Base-by-base conservation (phyloP, 495 filamentous ascomycete genomes). In the Tricharina praecox region DNA sequence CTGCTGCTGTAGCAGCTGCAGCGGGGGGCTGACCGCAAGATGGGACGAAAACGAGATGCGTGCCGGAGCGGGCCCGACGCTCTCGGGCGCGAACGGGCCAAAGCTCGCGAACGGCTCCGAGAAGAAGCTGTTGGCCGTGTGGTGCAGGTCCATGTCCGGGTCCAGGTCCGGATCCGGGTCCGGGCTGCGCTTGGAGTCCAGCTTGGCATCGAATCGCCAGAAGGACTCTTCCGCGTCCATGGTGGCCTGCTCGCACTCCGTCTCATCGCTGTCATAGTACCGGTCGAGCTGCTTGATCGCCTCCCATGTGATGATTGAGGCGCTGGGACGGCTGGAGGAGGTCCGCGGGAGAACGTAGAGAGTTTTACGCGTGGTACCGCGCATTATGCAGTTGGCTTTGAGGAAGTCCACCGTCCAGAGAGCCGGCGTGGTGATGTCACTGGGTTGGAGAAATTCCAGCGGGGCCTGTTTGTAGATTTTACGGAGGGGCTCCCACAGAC, bases 381-480 rank as follows among this genome's bases (percentile, higher is more conserved):
- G 43, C 55, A 58, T 58, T 16, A 54, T 46, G 23, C 55, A 59
- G 20, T 47, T 57, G 9, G 45, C 55, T n/a, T 50, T 53, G 24
- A 85, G 63, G 41, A 82, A 84, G 4, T 74, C 67, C 9, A 73
- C 73, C 32, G 74, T 74, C 80, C 80, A 85, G 3, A 75, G 64
- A 3, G 73, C 70, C 3, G 76, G 69, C 3, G 75, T 80, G 19
- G 76, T 62, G 71, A 82, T 76, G 58, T 85, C 80, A 1, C 73
- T 64, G 1, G 68, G 67, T 19, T 66, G 66, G 15, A 85, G 68
- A 52, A 81, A 84, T 5, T 73, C 73, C 1, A 85, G 67, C 9
- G 69, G 66, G 0, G 75, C 73, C 43, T 81, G 75, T 51, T 76
- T 81, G 59, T 78, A 70, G 2, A 81, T 55, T 55, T 85, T 85